Evolutionary conservation across 257 asterid genomes (phyloP), one percentile per base, ranked within the genome.

Genomic region (Eustoma russellianum): DNA sequence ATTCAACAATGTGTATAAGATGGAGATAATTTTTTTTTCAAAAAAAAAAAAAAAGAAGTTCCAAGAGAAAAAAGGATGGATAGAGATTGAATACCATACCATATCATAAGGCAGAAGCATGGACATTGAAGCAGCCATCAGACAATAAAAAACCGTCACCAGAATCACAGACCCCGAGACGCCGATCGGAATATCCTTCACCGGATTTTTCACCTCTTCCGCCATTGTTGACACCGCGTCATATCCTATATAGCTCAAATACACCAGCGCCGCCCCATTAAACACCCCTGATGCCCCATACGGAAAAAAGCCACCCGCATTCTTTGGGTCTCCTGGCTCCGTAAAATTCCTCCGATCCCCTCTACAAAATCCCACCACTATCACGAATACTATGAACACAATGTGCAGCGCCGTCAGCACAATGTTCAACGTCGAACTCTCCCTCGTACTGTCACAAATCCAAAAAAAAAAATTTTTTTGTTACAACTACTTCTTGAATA

Each of bases 151-250:
- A 46, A 75, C 57, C 14, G 98, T 82, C 62, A 91, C 98, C 50
- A 91, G 73, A 40, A 87, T 69, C 34, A 91, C 98, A 38, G 98
- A 91, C 11, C 96, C 98, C 17, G 95, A 84, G 28, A 91, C 81
- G 0, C 98, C 98, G 9, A 79, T 59, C 0, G 98, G 98, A 47
- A 91, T 91, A 52, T 91, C 80, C 69, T 75, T 91, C 7, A 77
- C 94, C 6, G 98, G 98, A 38, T 80, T 71, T 46, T 41, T 74
- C 3, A 91, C 96, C 53, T 91, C 98, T 53, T 91, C 98, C 0
- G 95, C 98, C 98, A 91, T 82, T 13, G 98, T 87, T 0, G 98
- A 84, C 46, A 91, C 98, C 60, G 97, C 98, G 59, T 91, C 98
- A 64, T 91, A 91, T 0, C 98, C 98, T 6, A 91, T 91, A 70